phyloP scores from a whole-genome alignment of 192 early-diverging fungal species.

The Podila clonocystis region DNA sequence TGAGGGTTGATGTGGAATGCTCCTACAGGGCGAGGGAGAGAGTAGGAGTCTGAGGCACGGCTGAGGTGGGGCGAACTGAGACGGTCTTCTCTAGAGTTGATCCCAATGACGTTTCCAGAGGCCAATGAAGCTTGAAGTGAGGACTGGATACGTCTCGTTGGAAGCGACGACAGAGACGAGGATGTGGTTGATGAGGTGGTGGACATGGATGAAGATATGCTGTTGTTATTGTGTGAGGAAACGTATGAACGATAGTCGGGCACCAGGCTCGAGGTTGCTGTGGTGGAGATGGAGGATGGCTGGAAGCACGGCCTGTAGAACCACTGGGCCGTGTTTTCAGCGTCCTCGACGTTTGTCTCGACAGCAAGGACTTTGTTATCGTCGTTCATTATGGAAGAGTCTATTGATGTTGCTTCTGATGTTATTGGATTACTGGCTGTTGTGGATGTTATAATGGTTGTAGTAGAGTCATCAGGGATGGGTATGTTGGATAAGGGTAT shows the following conservation, averaged over 20 bases:
- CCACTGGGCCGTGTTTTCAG: conserved; percentile 28
- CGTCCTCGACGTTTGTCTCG: conserved; percentile 2
- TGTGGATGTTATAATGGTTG: not conserved
- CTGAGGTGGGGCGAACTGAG: not conserved
- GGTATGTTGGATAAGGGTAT: no score
- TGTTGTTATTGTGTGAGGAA: not conserved
- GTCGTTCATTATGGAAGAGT: not conserved
- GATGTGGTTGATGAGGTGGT: not conserved
- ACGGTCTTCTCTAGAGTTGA: not conserved
- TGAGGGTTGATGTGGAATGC: conserved; percentile 13
- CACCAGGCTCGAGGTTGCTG: conserved; percentile 36
- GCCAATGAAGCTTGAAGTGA: conserved; percentile 14
- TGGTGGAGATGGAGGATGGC: conserved; percentile 41
- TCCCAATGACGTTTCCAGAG: conserved; percentile 5
- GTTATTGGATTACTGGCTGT: not conserved
- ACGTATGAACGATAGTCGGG: conserved; percentile 3
- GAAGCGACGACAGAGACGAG: conserved; percentile 1
- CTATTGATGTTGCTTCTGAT: not conserved
- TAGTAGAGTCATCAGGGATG: not conserved
- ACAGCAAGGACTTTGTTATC: not conserved
- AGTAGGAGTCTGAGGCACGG: not conserved
- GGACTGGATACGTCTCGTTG: conserved; percentile 3
- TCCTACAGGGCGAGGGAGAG: not conserved
- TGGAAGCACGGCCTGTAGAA: conserved; percentile 41
- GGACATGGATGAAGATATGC: not conserved